A percentile compares a stretch with the other conserved stretches of the same genome.
Evolutionary conservation across 176 grass and related monocot genomes (phyloP).

Genomic region (Themeda triandra): DNA sequence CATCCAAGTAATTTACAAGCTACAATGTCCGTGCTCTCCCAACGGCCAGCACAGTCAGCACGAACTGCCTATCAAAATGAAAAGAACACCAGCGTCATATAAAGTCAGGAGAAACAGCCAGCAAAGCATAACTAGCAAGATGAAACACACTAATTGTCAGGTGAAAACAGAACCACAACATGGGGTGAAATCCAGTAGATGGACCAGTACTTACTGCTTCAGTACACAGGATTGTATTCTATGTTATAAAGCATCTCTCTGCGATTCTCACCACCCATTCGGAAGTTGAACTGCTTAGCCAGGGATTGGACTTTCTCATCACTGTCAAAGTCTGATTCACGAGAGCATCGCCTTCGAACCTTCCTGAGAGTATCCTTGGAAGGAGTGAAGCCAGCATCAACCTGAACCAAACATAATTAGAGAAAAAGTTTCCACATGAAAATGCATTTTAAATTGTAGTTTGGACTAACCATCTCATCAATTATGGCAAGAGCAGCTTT

Average conservation of each 20-base stretch:
- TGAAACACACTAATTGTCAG: neutral
- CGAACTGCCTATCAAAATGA: conserved; percentile 27
- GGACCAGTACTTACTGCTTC: conserved; percentile 40
- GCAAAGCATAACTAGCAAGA: neutral
- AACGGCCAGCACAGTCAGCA: conserved; percentile 14
- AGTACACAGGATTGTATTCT: conserved; percentile 59
- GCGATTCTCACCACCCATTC: conserved; percentile 68
- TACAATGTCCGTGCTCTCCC: conserved; percentile 26
- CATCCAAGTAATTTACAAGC: conserved; percentile 55
- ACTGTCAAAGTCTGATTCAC: conserved; percentile 72
- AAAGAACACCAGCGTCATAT: conserved; percentile 18
- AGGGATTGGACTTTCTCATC: conserved; percentile 67
- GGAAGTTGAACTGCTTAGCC: conserved; percentile 54
- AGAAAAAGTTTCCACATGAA: conserved; percentile 5
- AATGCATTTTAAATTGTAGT: conserved; percentile 12
- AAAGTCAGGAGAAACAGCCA: conserved; percentile 18
- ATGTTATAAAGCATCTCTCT: conserved; percentile 81
- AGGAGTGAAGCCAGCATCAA: conserved; percentile 72
- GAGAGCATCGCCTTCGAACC: conserved; percentile 79
- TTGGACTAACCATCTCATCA: conserved; percentile 59
- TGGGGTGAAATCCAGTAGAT: neutral
- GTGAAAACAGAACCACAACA: neutral
- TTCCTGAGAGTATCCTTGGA: conserved; percentile 82
- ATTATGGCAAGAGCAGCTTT: conserved; percentile 72
- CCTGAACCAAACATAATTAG: conserved; percentile 46